Evolutionary conservation across 164 flowering plant species (phyloP), one percentile per base, ranked within the genome.

Genomic region (Macadamia tetraphylla): DNA sequence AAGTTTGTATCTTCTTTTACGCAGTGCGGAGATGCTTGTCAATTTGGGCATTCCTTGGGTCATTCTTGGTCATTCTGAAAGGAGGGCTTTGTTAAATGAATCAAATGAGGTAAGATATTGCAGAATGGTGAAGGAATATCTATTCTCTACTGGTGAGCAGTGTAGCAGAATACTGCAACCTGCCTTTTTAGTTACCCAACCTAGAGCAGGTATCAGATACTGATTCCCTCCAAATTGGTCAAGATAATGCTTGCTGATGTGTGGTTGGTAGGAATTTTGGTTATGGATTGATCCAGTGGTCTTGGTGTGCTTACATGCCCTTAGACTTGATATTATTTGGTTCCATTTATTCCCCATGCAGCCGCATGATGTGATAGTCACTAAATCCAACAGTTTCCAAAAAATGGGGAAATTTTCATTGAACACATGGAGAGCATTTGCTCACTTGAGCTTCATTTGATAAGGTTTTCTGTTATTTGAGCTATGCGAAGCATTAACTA

Each of bases 1-100:
- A 58, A 57, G 12, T 57, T 66, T 8, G 60, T 56, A 8, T 61
- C 13, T 66, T 30, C 57, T 72, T 17, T 65, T 75, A 18, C 61
- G 59, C 83, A 91, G 97, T 77, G 91, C 88, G 42, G 94, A 91
- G 83, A 89, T 89, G 92, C 94, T 91, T 65, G 85, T 80, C 71
- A 82, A 89, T 69, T 76, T 91, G 83, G 81, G 78, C 61, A 71
- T 89, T 71, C 89, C 87, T 3, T 91, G 94, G 97, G 97, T 91
- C 65, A 87, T 91, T 75, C 78, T 89, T 62, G 97, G 97, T 52
- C 97, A 89, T 70, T 91, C 97, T 58, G 94, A 91, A 70, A 85
- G 97, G 71, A 84, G 97, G 66, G 69, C 57, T 29, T 65, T 89
- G 62, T 61, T 91, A 31, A 80, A 75, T 61, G 97, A 91, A 76